phyloP scores from a whole-genome alignment of 306 rosid genomes.

The Trifolium fragiferum region DNA sequence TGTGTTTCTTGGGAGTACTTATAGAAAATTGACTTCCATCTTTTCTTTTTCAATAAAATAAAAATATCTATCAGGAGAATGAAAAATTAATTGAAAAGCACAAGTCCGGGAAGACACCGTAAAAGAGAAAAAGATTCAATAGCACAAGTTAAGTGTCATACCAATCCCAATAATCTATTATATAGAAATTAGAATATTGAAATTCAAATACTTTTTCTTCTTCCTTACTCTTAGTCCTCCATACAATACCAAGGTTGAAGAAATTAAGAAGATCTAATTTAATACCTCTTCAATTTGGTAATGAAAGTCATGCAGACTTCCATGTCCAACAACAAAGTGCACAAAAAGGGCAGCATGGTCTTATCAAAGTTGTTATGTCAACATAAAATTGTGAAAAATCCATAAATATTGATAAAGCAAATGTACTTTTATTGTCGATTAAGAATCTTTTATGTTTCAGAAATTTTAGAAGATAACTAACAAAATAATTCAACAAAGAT shows the following conservation, averaged over 20 bases:
- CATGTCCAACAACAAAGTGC: slow-evolving; percentile 33
- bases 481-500: slow-evolving; percentile 20
- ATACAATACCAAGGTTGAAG: slow-evolving; percentile 4
- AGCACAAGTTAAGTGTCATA: slow-evolving; percentile 7
- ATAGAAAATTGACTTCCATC: neutral
- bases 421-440: neutral
- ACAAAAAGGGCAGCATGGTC: slow-evolving; percentile 16
- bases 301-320: slow-evolving; percentile 34
- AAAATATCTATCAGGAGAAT: slow-evolving; percentile 16
- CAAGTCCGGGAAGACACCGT: neutral
- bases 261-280: slow-evolving; percentile 31
- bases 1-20: neutral
- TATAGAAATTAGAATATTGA: neutral
- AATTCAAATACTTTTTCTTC: slow-evolving; percentile 29
- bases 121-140: slow-evolving; percentile 5
- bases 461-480: slow-evolving; percentile 7
- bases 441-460: slow-evolving; percentile 2
- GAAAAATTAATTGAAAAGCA: slow-evolving; percentile 19
- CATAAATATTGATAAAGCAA: slow-evolving; percentile 19
- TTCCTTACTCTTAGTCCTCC: slow-evolving; percentile 5
- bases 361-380: slow-evolving; percentile 28
- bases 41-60: slow-evolving; percentile 1
- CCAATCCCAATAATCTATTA: slow-evolving; percentile 24
- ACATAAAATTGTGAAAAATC: slow-evolving; percentile 13
- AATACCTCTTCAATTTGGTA: neutral